phyloP scores from a whole-genome alignment of 495 filamentous ascomycete species.

The Penicillium samsonianum region DNA sequence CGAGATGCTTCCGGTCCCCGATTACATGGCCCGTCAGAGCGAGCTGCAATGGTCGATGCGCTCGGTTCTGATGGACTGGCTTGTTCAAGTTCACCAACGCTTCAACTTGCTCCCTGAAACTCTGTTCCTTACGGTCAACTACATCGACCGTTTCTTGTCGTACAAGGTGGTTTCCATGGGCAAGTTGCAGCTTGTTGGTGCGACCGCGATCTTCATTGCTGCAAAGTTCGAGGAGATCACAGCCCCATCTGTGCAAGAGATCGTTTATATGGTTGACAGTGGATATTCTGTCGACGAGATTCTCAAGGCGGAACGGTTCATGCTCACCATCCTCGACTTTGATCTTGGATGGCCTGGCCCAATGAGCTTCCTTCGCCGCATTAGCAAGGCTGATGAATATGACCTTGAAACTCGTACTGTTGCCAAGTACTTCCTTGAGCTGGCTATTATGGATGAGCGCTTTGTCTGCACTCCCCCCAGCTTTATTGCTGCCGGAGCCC shows the following conservation, averaged over 20 bases:
- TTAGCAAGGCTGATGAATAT: conserved; percentile 99
- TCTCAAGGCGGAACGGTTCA: conserved; percentile 95
- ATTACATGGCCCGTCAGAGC: conserved; percentile 97
- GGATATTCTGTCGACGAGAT: conserved; percentile 90
- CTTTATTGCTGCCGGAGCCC: conserved; percentile 87
- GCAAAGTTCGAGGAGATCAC: conserved; percentile 99
- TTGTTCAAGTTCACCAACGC: conserved; percentile 91
- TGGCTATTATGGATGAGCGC: conserved; percentile 97
- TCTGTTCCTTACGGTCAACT: conserved; percentile 89
- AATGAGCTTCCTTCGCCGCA: conserved; percentile 94
- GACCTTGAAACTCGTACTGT: conserved; percentile 93
- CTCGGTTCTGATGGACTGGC: conserved; percentile 95
- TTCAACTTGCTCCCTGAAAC: conserved; percentile 93
- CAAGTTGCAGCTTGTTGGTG: conserved; percentile 94
- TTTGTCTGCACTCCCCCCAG: conserved; percentile 90
- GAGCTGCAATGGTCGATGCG: conserved; percentile 99
- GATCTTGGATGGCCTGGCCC: conserved; percentile 96
- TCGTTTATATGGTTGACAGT: conserved; percentile 96
- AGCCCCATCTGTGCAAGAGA: conserved; percentile 89
- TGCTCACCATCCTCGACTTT: conserved; percentile 93
- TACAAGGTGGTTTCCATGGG: conserved; percentile 90
- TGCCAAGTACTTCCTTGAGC: conserved; percentile 96
- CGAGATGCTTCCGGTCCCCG: conserved; percentile 76
- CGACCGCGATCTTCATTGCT: conserved; percentile 92
- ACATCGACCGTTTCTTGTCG: conserved; percentile 94